A percentile compares a stretch with the other conserved stretches of the same genome.
Conservation (phyloP, 2,329 filamentous ascomycete species). For the Fusarium marasasianum region DNA sequence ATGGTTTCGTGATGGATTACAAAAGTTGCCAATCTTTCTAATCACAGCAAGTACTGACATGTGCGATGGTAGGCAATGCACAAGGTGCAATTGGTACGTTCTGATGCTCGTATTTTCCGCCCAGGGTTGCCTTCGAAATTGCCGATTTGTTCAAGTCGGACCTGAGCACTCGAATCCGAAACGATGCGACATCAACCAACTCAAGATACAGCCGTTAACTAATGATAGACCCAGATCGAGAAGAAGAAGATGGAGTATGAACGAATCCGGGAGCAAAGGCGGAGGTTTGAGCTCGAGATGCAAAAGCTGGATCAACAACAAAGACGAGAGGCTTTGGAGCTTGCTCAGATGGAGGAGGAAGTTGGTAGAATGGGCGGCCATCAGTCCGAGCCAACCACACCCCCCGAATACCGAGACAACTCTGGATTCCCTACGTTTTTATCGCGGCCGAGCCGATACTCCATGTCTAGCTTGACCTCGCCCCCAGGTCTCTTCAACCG, state of each 20-base stretch:
- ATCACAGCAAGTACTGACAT: slow-evolving; percentile 35
- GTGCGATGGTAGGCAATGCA: slow-evolving; percentile 65
- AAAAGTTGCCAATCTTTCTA: neutral
- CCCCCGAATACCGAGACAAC: slow-evolving; percentile 87
- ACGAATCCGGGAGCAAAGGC: slow-evolving; percentile 85
- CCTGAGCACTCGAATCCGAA: neutral
- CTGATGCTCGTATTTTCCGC: neutral
- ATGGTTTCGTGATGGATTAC: slow-evolving; percentile 18
- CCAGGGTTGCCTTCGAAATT: neutral
- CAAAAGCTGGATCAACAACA: slow-evolving; percentile 88
- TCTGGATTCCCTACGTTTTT: slow-evolving; percentile 81
- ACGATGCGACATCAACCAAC: neutral
- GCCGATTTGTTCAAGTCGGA: neutral
- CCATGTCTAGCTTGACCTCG: slow-evolving; percentile 85
- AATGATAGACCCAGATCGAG: slow-evolving; percentile 73
- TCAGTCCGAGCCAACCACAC: slow-evolving; percentile 94
- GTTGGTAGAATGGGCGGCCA: slow-evolving; percentile 73
- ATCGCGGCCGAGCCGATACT: slow-evolving; percentile 87
- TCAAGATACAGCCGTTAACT: slow-evolving; percentile 37
- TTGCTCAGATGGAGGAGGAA: slow-evolving; percentile 85
- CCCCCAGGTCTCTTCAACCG: slow-evolving; percentile 80
- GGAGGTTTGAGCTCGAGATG: slow-evolving; percentile 92
- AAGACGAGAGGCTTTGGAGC: slow-evolving; percentile 82
- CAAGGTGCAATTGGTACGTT: slow-evolving; percentile 80
- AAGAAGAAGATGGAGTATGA: slow-evolving; percentile 96